Evolutionary conservation across 106 monocot species (phyloP), one percentile per base, ranked within the genome.

Genomic region (Dioscorea alata): DNA sequence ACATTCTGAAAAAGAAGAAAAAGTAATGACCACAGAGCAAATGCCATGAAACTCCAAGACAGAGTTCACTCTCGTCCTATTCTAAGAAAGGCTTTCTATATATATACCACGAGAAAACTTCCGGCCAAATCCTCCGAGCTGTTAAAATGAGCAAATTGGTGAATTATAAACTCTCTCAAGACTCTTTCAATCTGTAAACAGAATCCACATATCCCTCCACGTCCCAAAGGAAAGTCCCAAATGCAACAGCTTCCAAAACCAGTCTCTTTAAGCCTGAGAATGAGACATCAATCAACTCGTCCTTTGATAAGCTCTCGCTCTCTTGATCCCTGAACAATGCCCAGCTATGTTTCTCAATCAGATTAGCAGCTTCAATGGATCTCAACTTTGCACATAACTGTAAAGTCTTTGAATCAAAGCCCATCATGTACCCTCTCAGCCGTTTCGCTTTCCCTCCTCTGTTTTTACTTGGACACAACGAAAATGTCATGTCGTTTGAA

Each of bases 181-280:
- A 42, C 42, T 42, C 42, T 10, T 69, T 72, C 69, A 86, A 73
- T 31, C 60, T 69, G 59, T 74, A 89, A 33, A 77, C 64, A 48
- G 79, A 74, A 54, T 77, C 85, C 13, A 85, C 85, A 49, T 76
- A 74, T 48, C 67, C 61, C 65, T 88, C 88, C 25, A 76, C 81
- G 50, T 88, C 78, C 81, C 82, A 89, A 24, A 89, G 77, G 64
- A 85, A 89, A 56, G 76, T 69, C n/a, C 88, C 88, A 66, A 89
- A 89, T 19, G 82, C 85, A 64, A 89, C 79, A 54, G 88, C 88
- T 67, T 89, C 88, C 60, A 89, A 58, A n/a, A 89, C 66, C 85
- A 89, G 74, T 61, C 85, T 74, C 52, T 73, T 89, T 60, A 89
- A 23, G 4, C 71, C 73, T 28, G 76, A 65, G 19, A 59, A 68